Percentiles rank a stretch among this genome's conserved stretches.
Conservation (phyloP, 352 stramenopile genomes). For the Globisporangium splendens region DNA sequence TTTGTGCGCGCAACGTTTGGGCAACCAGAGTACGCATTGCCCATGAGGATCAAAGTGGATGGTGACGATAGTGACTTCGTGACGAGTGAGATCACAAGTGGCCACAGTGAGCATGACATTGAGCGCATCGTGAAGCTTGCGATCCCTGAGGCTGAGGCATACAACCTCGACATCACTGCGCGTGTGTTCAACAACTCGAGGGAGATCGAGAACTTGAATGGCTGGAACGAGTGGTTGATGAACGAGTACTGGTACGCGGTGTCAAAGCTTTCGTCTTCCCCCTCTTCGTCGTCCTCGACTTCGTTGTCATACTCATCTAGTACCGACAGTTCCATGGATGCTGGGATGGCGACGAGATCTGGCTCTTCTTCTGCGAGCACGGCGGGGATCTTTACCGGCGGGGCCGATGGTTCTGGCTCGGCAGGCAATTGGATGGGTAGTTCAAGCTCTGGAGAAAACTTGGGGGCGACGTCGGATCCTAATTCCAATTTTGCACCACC, state of each 20-base stretch:
- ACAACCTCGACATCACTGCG: slow-evolving; percentile 26
- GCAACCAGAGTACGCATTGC: slow-evolving; percentile 1
- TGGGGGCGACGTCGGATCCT: too few species aligned
- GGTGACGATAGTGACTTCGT: background rate
- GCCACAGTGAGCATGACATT: slow-evolving; percentile 1
- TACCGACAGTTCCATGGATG: too few species aligned
- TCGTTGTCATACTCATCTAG: background rate
- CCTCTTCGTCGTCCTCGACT: background rate
- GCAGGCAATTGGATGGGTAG: background rate
- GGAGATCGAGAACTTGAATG: slow-evolving; percentile 19
- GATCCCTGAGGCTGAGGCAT: slow-evolving; percentile 6
- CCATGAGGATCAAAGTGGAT: background rate
- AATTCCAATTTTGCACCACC: background rate
- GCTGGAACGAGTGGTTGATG: slow-evolving; percentile 24
- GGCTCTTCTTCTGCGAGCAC: too few species aligned
- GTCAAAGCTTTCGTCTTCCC: too few species aligned
- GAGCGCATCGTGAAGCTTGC: slow-evolving; percentile 1
- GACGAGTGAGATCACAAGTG: slow-evolving; percentile 1
- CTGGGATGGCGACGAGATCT: too few species aligned
- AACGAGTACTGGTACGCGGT: slow-evolving; percentile 9
- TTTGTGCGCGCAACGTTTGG: background rate
- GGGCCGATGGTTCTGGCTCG: background rate
- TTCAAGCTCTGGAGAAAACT: background rate
- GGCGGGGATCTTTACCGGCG: background rate
- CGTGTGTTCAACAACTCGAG: slow-evolving; percentile 29